phyloP scores from a whole-genome alignment of 306 rosid genomes.

The Cicer yamashitae region DNA sequence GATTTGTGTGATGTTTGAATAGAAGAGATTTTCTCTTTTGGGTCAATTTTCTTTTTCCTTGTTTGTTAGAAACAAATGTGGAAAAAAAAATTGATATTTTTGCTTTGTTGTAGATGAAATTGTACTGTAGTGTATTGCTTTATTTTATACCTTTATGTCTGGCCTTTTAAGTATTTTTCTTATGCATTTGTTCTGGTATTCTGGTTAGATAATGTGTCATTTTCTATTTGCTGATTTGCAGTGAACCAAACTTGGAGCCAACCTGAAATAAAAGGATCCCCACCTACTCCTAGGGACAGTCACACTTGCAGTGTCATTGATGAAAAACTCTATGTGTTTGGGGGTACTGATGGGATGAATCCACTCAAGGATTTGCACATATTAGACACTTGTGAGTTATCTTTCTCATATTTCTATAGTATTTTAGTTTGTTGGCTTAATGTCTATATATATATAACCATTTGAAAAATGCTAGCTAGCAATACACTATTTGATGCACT shows the following conservation, averaged over 20 bases:
- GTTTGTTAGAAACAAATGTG: slow-evolving; percentile 10
- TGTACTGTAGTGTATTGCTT: not conserved
- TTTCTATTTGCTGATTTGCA: slow-evolving; percentile 64
- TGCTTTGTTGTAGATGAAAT: not conserved
- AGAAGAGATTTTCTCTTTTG: slow-evolving; percentile 9
- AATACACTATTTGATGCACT: not conserved
- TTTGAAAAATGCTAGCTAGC: slow-evolving; percentile 19
- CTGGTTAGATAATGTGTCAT: slow-evolving; percentile 41
- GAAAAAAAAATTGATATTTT: no score
- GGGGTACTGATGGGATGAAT: slow-evolving; percentile 94
- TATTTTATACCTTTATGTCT: not conserved
- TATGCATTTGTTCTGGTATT: slow-evolving; percentile 19
- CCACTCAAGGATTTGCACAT: slow-evolving; percentile 90
- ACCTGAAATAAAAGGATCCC: slow-evolving; percentile 76
- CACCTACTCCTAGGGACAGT: slow-evolving; percentile 92
- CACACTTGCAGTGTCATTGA: slow-evolving; percentile 86
- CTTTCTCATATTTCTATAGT: slow-evolving; percentile 21
- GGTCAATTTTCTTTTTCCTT: not conserved
- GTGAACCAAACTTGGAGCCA: slow-evolving; percentile 82
- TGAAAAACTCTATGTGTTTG: slow-evolving; percentile 85
- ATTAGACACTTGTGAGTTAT: slow-evolving; percentile 82
- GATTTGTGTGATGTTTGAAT: slow-evolving; percentile 31
- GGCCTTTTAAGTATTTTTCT: not conserved
- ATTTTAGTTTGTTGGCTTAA: not conserved
- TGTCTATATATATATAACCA: not conserved